Base-by-base conservation (phyloP, 441 rosid genomes). In the Syzygium syzygioides region DNA sequence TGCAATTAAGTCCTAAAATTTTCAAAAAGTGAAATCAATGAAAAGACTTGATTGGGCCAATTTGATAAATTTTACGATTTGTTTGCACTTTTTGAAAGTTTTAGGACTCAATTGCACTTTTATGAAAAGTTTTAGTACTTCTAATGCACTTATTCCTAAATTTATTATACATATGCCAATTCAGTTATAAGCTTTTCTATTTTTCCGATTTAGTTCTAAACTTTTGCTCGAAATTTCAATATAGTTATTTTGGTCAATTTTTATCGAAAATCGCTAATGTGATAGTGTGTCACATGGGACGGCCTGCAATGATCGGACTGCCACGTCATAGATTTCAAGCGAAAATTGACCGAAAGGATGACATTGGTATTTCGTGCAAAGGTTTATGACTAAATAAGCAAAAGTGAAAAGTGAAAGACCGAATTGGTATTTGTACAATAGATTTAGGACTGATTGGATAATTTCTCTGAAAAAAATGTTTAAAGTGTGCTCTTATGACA, bases 211-310 rank as follows among this genome's bases (percentile, higher is more conserved):
- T 68, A 34, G 50, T 76, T 1, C 7, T 12, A 37, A 23, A 41
- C 0, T 9, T 41, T 76, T 76, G 18, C 0, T 0, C 1, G 0
- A 1, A 76, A 76, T 76, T 0, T 0, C 0, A 2, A 23, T 76
- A 2, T 20, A 4, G 17, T 41, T 17, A 3, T 41, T 23, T 23
- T 1, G 3, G 0, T 6, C 1, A 34, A 4, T 9, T 10, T 68
- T 68, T 1, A 1, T 5, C 0, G 5, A 2, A 64, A 1, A 2
- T 9, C 0, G 1, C 0, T 19, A 1, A 68, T 0, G 0, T 19
- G 6, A 23, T 10, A 9, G 7, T 3, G 0, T 18, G 4, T 66
- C 3, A 0, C 25, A 66, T 66, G 45, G 9, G 25, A 10, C 2
- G 18, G 23, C 56, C 9, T 8, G 3, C 2, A 9, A 55, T 55